Evolutionary conservation across 2,329 filamentous ascomycete genomes (phyloP), one percentile per base, ranked within the genome.

Genomic region (Endoconidiophora laricicola): DNA sequence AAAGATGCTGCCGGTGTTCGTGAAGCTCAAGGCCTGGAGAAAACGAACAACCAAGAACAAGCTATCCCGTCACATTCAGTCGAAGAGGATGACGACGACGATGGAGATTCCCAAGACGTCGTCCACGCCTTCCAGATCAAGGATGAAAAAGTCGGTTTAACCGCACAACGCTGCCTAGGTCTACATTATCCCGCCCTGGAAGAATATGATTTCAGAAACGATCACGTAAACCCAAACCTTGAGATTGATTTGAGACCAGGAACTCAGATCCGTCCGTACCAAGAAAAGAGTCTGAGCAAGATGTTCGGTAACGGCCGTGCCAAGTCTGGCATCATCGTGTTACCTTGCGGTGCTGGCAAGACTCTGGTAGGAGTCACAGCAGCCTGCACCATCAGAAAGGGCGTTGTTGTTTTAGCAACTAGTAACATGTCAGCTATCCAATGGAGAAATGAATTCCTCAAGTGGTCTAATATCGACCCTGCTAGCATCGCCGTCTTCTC

Each of bases 231-330:
- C 59, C 78, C 90, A 1, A 94, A 86, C 46, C 70, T 98, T 36
- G 87, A 96, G 52, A 98, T 98, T 57, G 90, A 96, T 62, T 70
- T 96, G 45, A 84, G 84, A 58, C 88, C 90, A 0, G 81, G 81
- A 51, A 90, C 88, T 0, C 83, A 90, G 60, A 96, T 96, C 61
- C 80, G 90, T 62, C 69, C 94, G 54, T 98, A 98, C 58, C 91
- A 98, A 62, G 91, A 98, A 64, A 94, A 95, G 67, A 94, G 87
- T 56, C 70, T 98, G 7, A 94, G 86, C 68, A 98, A 98, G 65
- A 98, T 98, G 91, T 98, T 98, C 62, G 90, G 91, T 61, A 98
- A 98, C 61, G 90, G 90, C 46, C 82, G 91, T 65, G 91, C 91
- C 12, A 91, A 94, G 68, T 95, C 87, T 64, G 91, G 91, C 52